These are phyloP conservation scores for Austroboletus eburneus DNA, from an alignment of 768 basidiomycete species.

Conservation along the genomic window DNA sequence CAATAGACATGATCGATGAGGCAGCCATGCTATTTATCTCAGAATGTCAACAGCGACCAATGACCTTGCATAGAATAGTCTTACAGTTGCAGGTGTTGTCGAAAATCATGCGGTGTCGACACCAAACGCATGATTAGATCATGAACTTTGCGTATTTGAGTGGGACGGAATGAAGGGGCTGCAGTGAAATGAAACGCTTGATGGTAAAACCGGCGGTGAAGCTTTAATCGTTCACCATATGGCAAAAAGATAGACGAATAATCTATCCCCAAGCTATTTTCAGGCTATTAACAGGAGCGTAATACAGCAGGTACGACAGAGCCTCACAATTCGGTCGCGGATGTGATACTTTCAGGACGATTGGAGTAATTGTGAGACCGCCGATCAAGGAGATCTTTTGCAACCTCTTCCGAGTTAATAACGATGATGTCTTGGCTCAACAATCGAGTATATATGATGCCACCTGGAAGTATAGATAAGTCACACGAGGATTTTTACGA, in stretches of 20 bases:
- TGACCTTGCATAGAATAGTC: background rate
- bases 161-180: constrained; percentile 25
- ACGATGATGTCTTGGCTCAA: constrained; percentile 24
- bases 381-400: constrained; percentile 20
- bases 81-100: constrained; percentile 21
- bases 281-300: no score
- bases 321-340: constrained; percentile 18
- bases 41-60: background rate
- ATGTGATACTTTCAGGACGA: constrained; percentile 15
- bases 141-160: constrained; percentile 32
- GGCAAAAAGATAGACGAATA: constrained; percentile 24
- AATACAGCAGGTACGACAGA: background rate
- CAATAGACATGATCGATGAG: constrained; percentile 21
- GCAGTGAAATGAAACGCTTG: constrained; percentile 33
- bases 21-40: constrained; percentile 13
- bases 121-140: constrained; percentile 28
- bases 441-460: constrained; percentile 21
- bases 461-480: constrained; percentile 7
- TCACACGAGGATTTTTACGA: background rate
- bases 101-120: constrained; percentile 18
- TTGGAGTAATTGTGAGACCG: constrained; percentile 23
- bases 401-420: constrained; percentile 25
- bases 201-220: constrained; percentile 33
- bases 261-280: constrained; percentile 19
- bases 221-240: constrained; percentile 27